phyloP scores from a whole-genome alignment of 495 filamentous ascomycete species.

The Aspergillus haitiensis region DNA sequence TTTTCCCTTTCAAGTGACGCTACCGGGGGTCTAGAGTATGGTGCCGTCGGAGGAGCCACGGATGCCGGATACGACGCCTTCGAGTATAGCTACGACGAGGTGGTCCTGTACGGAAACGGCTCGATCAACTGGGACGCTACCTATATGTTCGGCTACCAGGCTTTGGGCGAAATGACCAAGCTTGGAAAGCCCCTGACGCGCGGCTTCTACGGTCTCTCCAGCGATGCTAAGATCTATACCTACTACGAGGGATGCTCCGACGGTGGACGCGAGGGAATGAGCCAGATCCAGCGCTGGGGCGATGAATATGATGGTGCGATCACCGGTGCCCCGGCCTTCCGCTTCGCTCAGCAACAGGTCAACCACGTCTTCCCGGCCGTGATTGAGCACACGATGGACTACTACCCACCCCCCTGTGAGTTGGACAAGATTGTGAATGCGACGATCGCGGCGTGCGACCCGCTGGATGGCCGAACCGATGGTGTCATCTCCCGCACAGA shows the following conservation, averaged over 20 bases:
- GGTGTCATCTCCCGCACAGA: conserved; percentile 54
- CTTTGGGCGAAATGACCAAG: conserved; percentile 39
- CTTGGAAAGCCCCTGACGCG: conserved; percentile 36
- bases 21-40: conserved; percentile 41
- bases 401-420: conserved; percentile 55
- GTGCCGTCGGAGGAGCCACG: conserved; percentile 39
- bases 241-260: conserved; percentile 45
- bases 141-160: conserved; percentile 50
- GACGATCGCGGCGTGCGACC: conserved; percentile 53
- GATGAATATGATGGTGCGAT: conserved; percentile 52
- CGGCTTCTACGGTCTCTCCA: conserved; percentile 36
- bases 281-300: conserved; percentile 53
- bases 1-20: conserved; percentile 31
- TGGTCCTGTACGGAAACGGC: conserved; percentile 40
- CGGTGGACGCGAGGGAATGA: conserved; percentile 43
- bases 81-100: conserved; percentile 36
- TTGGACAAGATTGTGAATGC: conserved; percentile 51
- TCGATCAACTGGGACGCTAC: conserved; percentile 46
- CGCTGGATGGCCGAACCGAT: conserved; percentile 52
- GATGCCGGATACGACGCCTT: conserved; percentile 43
- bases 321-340: conserved; percentile 54
- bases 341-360: conserved; percentile 51
- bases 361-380: conserved; percentile 46
- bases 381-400: conserved; percentile 48
- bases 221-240: conserved; percentile 34